Evolutionary conservation across 805 yeast genomes (phyloP).

Genomic region (Metschnikowia colocasiae): DNA sequence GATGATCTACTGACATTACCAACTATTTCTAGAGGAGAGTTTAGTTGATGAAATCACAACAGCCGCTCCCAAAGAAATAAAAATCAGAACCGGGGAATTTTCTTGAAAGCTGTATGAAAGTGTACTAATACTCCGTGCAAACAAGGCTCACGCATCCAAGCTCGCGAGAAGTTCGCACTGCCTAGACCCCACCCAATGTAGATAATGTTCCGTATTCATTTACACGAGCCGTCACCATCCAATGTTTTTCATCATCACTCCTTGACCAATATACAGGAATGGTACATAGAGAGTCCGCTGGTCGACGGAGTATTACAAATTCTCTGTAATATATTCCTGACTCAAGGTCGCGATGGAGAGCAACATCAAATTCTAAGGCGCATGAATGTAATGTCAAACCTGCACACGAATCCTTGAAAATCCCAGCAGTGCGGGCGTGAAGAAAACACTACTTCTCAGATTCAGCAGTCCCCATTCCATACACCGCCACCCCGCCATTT

Average conservation of each 20-base stretch:
- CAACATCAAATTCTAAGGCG: neutral
- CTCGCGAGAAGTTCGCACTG: neutral
- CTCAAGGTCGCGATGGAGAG: neutral
- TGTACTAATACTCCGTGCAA: neutral
- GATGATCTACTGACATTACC: too few species aligned
- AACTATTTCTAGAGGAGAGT: too few species aligned
- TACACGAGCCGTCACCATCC: neutral
- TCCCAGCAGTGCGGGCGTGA: conserved; percentile 1
- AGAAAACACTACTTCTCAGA: neutral
- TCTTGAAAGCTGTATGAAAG: neutral
- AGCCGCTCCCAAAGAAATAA: too few species aligned
- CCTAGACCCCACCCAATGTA: neutral
- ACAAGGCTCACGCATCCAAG: neutral
- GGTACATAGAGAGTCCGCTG: neutral
- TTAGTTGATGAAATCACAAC: too few species aligned
- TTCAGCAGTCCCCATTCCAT: neutral
- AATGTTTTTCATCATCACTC: neutral
- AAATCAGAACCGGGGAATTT: neutral
- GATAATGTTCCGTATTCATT: neutral
- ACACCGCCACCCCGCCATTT: neutral
- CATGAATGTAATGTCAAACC: conserved; percentile 1
- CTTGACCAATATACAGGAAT: too few species aligned
- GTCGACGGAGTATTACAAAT: neutral
- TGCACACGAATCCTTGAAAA: neutral
- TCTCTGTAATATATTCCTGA: neutral